These are phyloP conservation scores for Flaveria linearis DNA, from an alignment of 129 eudicot genomes.

Conservation along the genomic window DNA sequence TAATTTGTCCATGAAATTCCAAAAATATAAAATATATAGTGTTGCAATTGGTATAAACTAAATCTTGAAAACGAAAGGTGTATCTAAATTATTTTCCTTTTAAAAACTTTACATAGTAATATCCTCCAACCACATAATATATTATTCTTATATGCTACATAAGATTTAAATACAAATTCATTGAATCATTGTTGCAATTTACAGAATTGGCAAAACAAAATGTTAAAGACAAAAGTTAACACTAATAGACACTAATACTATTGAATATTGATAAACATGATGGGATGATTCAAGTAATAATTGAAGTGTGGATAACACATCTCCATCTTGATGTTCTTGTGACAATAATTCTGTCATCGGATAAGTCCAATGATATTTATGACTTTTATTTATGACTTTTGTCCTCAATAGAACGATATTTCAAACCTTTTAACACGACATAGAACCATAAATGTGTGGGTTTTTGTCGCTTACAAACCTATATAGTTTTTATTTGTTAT, in stretches of 20 bases:
- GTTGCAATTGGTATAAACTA: conserved; percentile 4
- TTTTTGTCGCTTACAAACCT: neutral
- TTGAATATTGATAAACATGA: neutral
- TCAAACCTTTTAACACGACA: neutral
- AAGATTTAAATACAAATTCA: neutral
- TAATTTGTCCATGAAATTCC: neutral
- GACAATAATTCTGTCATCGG: neutral
- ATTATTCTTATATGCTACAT: neutral
- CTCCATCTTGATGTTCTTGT: conserved; percentile 5
- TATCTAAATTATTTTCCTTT: neutral
- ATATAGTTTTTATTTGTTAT: neutral
- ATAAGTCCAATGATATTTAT: neutral
- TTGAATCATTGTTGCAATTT: neutral
- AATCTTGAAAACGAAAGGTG: neutral
- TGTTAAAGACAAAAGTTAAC: neutral
- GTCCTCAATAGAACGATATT: neutral
- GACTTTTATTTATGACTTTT: neutral
- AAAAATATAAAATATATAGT: neutral
- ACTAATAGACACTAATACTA: neutral
- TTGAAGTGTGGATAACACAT: conserved; percentile 15
- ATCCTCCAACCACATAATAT: neutral
- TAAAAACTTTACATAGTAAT: neutral
- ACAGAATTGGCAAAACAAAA: neutral
- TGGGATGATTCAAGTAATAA: neutral
- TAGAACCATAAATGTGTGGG: neutral